A percentile compares a stretch with the other conserved stretches of the same genome.
Conservation (phyloP, 352 stramenopile species). For the Plasmopara halstedii region DNA sequence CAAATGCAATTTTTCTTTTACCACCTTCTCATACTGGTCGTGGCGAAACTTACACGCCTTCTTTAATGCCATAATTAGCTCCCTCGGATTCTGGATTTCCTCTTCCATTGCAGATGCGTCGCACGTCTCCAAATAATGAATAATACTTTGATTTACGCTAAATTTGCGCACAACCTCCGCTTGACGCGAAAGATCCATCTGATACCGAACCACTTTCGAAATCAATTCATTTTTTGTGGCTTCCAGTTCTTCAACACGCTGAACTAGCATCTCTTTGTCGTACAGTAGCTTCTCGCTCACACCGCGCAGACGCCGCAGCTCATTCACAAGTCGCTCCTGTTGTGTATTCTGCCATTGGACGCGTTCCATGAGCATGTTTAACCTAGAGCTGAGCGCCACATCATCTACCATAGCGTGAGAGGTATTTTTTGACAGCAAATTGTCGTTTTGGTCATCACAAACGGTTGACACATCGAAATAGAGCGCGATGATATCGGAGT, state of each 20-base stretch:
- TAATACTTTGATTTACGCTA: conserved; percentile 66
- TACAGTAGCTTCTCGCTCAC: conserved; percentile 56
- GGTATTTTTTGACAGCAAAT: not conserved
- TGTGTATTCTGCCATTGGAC: conserved; percentile 78
- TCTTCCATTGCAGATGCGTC: conserved; percentile 60
- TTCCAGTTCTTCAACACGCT: conserved; percentile 41
- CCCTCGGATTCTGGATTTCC: conserved; percentile 67
- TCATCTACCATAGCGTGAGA: conserved; percentile 17
- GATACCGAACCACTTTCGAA: conserved; percentile 69
- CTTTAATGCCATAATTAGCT: conserved; percentile 71
- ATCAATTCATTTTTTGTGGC: conserved; percentile 44
- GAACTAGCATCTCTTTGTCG: conserved; percentile 56
- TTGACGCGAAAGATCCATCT: conserved; percentile 63
- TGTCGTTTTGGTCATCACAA: not conserved
- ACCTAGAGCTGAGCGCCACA: conserved; percentile 36
- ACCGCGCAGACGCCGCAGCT: conserved; percentile 48
- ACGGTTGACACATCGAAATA: conserved; percentile 50
- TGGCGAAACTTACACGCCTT: conserved; percentile 77
- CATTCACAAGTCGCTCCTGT: conserved; percentile 43
- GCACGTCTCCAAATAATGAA: conserved; percentile 64
- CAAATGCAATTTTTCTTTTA: conserved; percentile 68
- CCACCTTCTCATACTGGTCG: conserved; percentile 76
- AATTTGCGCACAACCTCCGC: conserved; percentile 36
- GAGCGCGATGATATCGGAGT: conserved; percentile 46
- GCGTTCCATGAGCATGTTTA: conserved; percentile 56